Evolutionary conservation across 2,329 filamentous ascomycete species (phyloP).

Genomic region (Ascochyta koolunga): DNA sequence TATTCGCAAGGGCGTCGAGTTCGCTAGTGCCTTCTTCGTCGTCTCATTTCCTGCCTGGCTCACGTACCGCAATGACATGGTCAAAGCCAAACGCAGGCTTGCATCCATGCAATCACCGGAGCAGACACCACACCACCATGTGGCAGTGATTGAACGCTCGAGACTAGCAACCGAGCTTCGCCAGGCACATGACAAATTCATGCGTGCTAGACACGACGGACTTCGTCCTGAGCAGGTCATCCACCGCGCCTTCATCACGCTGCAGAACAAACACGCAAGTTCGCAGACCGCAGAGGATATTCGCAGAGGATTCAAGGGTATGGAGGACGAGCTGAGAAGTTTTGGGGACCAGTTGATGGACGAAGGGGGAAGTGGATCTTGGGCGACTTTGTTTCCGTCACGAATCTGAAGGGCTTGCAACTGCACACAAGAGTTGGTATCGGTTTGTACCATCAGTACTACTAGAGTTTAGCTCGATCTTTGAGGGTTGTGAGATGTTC

Average conservation of each 20-base stretch:
- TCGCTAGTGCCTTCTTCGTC: background rate
- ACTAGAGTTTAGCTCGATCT: background rate
- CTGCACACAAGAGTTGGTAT: background rate
- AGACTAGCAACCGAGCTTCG: conserved; percentile 4
- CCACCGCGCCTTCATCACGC: background rate
- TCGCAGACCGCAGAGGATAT: background rate
- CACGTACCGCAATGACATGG: background rate
- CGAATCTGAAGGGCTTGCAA: background rate
- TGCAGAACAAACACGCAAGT: background rate
- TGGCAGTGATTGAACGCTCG: conserved; percentile 3
- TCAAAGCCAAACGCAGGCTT: background rate
- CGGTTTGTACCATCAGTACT: background rate
- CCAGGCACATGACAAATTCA: background rate
- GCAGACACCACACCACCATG: background rate
- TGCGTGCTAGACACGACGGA: background rate
- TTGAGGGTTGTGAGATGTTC: background rate
- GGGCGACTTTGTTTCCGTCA: background rate
- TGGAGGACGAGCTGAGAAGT: conserved; percentile 3
- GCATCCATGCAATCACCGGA: background rate
- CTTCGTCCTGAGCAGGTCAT: conserved; percentile 10
- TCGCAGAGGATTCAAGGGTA: background rate
- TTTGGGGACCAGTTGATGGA: conserved; percentile 1
- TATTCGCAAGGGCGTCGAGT: background rate
- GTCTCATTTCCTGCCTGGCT: conserved; percentile 8
- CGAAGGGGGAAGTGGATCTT: conserved; percentile 1